phyloP scores from a whole-genome alignment of 2,329 filamentous ascomycete genomes.

The Lachnellula occidentalis region DNA sequence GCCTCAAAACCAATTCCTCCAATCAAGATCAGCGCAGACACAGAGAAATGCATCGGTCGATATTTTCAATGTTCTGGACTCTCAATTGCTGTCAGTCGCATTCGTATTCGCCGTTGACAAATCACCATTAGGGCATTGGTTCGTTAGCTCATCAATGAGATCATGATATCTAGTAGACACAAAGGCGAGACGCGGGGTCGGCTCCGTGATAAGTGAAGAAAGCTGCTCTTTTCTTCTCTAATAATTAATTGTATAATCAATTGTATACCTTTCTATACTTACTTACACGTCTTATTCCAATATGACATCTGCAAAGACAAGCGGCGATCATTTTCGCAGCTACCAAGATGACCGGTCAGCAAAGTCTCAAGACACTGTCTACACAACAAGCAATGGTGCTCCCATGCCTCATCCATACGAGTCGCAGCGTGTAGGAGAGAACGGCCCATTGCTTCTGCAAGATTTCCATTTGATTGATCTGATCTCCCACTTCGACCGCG shows the following conservation, averaged over 20 bases:
- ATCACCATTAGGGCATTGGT: not conserved
- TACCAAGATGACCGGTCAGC: constrained; percentile 38
- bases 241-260: too few species aligned
- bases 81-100: too few species aligned
- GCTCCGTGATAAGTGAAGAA: not conserved
- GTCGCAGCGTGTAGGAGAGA: constrained; percentile 37
- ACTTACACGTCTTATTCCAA: not conserved
- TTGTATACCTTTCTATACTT: not conserved
- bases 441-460: constrained; percentile 51
- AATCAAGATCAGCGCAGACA: too few species aligned
- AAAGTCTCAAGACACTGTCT: constrained; percentile 39
- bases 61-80: too few species aligned
- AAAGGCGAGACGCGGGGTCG: not conserved
- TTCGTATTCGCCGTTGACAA: not conserved
- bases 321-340: constrained; percentile 34
- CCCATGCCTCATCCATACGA: constrained; percentile 55
- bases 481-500: constrained; percentile 55
- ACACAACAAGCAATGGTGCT: constrained; percentile 37
- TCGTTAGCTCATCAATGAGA: not conserved
- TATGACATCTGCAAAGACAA: constrained; percentile 30
- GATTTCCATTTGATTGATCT: constrained; percentile 59
- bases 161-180: not conserved
- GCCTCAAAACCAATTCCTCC: too few species aligned
- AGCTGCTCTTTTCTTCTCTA: not conserved
- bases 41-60: too few species aligned